Evolutionary conservation across 192 early-diverging fungal genomes (phyloP).

Genomic region (Neocallimastix lanati): DNA sequence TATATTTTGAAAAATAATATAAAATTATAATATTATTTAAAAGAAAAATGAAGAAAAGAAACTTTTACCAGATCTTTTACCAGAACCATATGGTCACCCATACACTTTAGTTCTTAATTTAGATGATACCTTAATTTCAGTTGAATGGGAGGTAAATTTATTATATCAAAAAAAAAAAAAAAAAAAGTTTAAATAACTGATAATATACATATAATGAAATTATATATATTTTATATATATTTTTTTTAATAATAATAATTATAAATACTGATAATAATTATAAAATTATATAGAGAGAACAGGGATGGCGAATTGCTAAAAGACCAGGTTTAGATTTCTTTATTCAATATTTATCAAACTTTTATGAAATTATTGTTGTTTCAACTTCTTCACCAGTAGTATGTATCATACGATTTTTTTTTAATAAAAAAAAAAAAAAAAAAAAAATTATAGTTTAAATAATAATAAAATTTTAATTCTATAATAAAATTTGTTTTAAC

Average conservation of each 20-base stretch:
- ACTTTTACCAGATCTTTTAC: constrained; percentile 77
- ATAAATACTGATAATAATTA: no score
- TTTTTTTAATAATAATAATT: no score
- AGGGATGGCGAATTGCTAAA: constrained; percentile 92
- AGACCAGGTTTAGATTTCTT: constrained; percentile 93
- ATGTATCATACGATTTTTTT: constrained; percentile 10
- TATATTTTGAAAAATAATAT: no score
- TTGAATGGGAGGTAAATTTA: constrained; percentile 77
- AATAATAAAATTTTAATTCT: no score
- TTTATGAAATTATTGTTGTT: constrained; percentile 92
- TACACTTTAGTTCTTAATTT: constrained; percentile 91
- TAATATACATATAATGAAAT: background rate
- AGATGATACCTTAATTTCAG: constrained; percentile 80
- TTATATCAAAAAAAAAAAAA: no score
- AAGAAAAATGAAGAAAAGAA: constrained; percentile 29
- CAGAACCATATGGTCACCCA: constrained; percentile 64
- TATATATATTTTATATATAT: no score
- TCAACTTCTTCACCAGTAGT: constrained; percentile 73
- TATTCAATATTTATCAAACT: constrained; percentile 67
- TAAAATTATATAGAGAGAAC: constrained; percentile 42
- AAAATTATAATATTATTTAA: background rate
- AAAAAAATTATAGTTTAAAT: no score
- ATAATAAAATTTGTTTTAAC: no score
- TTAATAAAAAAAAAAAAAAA: no score
- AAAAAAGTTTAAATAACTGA: no score